A percentile compares a stretch with the other conserved stretches of the same genome.
These are phyloP conservation scores for Coemansia sp. DNA, from an alignment of 192 early-diverging fungal species.

Conservation along the genomic window DNA sequence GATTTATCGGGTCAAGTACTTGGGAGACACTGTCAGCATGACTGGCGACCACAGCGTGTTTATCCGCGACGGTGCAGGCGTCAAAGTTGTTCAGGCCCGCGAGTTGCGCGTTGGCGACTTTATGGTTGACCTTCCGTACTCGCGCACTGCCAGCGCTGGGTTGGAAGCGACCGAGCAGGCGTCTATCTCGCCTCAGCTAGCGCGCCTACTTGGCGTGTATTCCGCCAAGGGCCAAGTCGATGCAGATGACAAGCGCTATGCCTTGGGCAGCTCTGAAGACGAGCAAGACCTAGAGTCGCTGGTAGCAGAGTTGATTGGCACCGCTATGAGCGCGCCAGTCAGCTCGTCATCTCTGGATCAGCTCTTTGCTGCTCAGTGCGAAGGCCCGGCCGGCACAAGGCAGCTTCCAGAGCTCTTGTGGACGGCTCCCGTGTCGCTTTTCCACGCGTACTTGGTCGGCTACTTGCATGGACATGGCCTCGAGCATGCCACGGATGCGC, in stretches of 20 bases:
- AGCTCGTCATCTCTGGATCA: slow-evolving; percentile 21
- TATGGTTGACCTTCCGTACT: slow-evolving; percentile 45
- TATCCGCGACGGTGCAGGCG: slow-evolving; percentile 22
- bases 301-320: not conserved
- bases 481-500: not conserved
- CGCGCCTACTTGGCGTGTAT: slow-evolving; percentile 35
- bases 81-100: slow-evolving; percentile 37
- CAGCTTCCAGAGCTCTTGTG: slow-evolving; percentile 38
- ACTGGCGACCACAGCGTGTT: slow-evolving; percentile 56
- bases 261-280: not conserved
- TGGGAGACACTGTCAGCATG: slow-evolving; percentile 46
- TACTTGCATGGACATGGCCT: slow-evolving; percentile 5
- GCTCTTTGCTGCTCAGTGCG: slow-evolving; percentile 37
- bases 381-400: not conserved
- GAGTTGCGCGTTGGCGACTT: slow-evolving; percentile 42
- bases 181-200: slow-evolving; percentile 6
- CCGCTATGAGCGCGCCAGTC: not conserved
- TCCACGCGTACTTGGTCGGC: slow-evolving; percentile 26
- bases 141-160: slow-evolving; percentile 16
- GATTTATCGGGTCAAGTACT: slow-evolving; percentile 43
- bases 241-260: slow-evolving; percentile 9
- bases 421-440: slow-evolving; percentile 17
- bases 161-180: slow-evolving; percentile 24
- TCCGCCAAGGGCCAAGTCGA: slow-evolving; percentile 6
- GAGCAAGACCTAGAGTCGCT: not conserved